Evolutionary conservation across 495 filamentous ascomycete species (phyloP).

Genomic region (Aspergillus campestris): DNA sequence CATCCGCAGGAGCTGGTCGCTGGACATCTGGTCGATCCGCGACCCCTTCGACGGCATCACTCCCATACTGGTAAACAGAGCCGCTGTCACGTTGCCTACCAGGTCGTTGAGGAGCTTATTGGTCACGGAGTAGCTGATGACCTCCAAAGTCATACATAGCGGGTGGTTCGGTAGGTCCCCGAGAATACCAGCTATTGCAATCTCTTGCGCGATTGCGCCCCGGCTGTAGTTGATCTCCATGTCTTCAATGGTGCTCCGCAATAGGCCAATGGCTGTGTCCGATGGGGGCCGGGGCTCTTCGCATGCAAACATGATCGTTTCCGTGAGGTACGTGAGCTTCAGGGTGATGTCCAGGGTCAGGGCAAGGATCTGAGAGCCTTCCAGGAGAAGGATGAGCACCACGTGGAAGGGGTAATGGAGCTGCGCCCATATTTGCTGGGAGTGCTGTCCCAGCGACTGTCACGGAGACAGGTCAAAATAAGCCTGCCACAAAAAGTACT

Average conservation of each 20-base stretch:
- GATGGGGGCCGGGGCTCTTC: slow-evolving; percentile 28
- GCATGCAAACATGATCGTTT: slow-evolving; percentile 34
- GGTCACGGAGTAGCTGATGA: slow-evolving; percentile 14
- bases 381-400: slow-evolving; percentile 53
- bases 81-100: slow-evolving; percentile 35
- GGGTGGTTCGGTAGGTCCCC: slow-evolving; percentile 23
- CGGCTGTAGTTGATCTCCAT: slow-evolving; percentile 37
- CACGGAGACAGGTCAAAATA: slow-evolving; percentile 55
- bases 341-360: slow-evolving; percentile 32
- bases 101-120: slow-evolving; percentile 23
- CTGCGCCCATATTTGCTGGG: slow-evolving; percentile 55
- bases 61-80: slow-evolving; percentile 36
- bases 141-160: slow-evolving; percentile 18
- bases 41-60: slow-evolving; percentile 24
- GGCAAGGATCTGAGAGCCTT: slow-evolving; percentile 42
- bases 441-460: slow-evolving; percentile 38
- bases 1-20: slow-evolving; percentile 25
- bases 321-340: slow-evolving; percentile 30
- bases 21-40: slow-evolving; percentile 22
- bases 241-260: slow-evolving; percentile 31
- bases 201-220: slow-evolving; percentile 26
- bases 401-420: slow-evolving; percentile 66
- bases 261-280: slow-evolving; percentile 19
- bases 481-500: slow-evolving; percentile 63
- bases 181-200: slow-evolving; percentile 24